These are phyloP conservation scores for Balamuthia mandrillaris DNA, from an alignment of 208 protist species.

Conservation along the genomic window DNA sequence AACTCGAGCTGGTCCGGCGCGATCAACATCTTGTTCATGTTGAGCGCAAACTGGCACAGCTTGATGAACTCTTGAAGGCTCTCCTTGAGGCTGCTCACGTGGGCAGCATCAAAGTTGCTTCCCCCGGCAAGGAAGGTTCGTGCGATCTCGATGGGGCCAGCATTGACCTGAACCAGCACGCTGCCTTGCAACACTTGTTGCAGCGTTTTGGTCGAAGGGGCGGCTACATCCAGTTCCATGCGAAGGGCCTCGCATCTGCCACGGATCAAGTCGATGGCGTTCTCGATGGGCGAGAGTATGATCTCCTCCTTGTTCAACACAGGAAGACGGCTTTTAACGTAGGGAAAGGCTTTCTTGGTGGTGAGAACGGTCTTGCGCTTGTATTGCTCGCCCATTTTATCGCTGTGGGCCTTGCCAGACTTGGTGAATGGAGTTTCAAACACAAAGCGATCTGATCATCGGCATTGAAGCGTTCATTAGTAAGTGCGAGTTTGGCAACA, in stretches of 20 bases:
- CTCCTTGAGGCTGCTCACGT: too few species aligned
- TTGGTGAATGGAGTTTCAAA: constrained; percentile 71
- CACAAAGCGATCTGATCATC: constrained; percentile 46
- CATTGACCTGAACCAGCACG: constrained; percentile 18
- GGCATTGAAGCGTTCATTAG: not conserved
- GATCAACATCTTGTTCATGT: too few species aligned
- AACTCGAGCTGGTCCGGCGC: too few species aligned
- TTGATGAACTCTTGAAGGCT: too few species aligned
- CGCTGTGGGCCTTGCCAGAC: constrained; percentile 54
- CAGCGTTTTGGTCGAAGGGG: constrained; percentile 12
- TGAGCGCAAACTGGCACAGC: too few species aligned
- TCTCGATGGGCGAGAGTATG: constrained; percentile 52
- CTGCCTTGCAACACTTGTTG: constrained; percentile 27
- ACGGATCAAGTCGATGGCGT: constrained; percentile 43
- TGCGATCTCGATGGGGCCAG: not conserved
- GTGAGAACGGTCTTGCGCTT: constrained; percentile 67
- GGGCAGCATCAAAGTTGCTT: too few species aligned
- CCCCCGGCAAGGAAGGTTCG: not conserved
- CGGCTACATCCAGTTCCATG: not conserved
- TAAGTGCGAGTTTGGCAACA: not conserved
- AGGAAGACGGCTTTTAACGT: constrained; percentile 57
- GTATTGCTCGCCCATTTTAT: constrained; percentile 65
- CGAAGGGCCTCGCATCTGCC: not conserved
- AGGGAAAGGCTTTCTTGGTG: constrained; percentile 56
- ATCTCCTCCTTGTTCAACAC: constrained; percentile 52